Percentiles rank a stretch among this genome's conserved stretches.
Conservation (phyloP, 2,329 filamentous ascomycete genomes). For the Aspergillus brunneoviolaceus region DNA sequence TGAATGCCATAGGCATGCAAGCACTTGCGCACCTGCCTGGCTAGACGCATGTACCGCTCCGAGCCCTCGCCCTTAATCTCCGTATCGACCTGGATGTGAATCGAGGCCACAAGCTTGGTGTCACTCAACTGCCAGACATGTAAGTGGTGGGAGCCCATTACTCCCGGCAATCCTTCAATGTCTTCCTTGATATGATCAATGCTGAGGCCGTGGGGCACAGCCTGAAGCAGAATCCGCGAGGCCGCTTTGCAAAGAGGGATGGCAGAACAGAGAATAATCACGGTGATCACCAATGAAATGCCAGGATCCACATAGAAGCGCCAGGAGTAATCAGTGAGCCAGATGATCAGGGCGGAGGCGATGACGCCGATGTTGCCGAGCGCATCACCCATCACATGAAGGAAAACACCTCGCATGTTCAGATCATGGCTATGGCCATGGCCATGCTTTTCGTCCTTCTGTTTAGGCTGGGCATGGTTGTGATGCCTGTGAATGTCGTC, state of each 20-base stretch:
- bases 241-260: constrained; percentile 54
- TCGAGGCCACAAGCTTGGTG: constrained; percentile 86
- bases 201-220: constrained; percentile 83
- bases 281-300: constrained; percentile 90
- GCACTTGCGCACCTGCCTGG: constrained; percentile 77
- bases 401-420: constrained; percentile 81
- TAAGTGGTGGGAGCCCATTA: constrained; percentile 89
- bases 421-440: constrained; percentile 59
- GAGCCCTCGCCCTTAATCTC: constrained; percentile 79
- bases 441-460: constrained; percentile 57
- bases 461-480: constrained; percentile 73
- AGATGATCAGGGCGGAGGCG: constrained; percentile 77
- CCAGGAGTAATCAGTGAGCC: constrained; percentile 79
- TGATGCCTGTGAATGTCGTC: constrained; percentile 64
- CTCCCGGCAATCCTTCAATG: constrained; percentile 78
- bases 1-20: constrained; percentile 96
- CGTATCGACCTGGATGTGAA: constrained; percentile 91
- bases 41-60: constrained; percentile 84
- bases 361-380: constrained; percentile 52
- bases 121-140: constrained; percentile 98
- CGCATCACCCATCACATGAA: constrained; percentile 57
- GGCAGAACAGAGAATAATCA: constrained; percentile 61
- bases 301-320: constrained; percentile 86
- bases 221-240: constrained; percentile 83
- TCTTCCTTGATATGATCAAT: constrained; percentile 90